Evolutionary conservation across 768 basidiomycete genomes (phyloP).

Genomic region (Suillus variegatus): DNA sequence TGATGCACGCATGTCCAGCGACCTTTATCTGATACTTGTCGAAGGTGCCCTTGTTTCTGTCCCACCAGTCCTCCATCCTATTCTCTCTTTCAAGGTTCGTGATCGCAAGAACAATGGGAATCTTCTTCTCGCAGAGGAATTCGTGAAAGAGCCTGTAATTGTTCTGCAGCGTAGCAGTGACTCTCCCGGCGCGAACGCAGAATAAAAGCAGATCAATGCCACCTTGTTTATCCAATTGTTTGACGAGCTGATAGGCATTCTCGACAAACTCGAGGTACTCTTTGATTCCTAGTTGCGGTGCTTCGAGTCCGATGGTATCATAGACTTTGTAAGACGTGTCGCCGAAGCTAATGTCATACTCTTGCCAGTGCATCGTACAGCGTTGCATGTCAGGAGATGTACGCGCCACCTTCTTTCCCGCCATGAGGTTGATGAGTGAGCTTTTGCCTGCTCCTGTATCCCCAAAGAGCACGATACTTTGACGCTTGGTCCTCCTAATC

Average conservation of each 20-base stretch:
- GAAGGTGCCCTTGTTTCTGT: conserved; percentile 23
- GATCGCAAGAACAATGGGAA: conserved; percentile 34
- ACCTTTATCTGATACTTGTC: conserved; percentile 25
- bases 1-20: conserved; percentile 34
- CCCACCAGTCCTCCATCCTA: conserved; percentile 24
- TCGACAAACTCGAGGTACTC: conserved; percentile 32
- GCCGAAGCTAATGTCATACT: conserved; percentile 29
- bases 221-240: conserved; percentile 29
- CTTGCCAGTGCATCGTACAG: conserved; percentile 30
- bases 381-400: conserved; percentile 30
- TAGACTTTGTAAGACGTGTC: conserved; percentile 25
- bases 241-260: conserved; percentile 37
- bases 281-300: conserved; percentile 19
- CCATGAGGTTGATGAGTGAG: conserved; percentile 40
- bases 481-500: background rate
- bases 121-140: conserved; percentile 37
- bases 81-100: conserved; percentile 31
- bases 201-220: conserved; percentile 36
- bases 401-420: conserved; percentile 28
- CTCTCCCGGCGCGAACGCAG: conserved; percentile 34
- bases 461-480: conserved; percentile 41
- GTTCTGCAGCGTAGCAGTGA: conserved; percentile 29
- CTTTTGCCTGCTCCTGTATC: conserved; percentile 39
- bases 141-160: conserved; percentile 40
- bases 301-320: conserved; percentile 37